A percentile compares a stretch with the other conserved stretches of the same genome.
Evolutionary conservation across 345 rosid species (phyloP).

Genomic region (Sisymbrium irio): DNA sequence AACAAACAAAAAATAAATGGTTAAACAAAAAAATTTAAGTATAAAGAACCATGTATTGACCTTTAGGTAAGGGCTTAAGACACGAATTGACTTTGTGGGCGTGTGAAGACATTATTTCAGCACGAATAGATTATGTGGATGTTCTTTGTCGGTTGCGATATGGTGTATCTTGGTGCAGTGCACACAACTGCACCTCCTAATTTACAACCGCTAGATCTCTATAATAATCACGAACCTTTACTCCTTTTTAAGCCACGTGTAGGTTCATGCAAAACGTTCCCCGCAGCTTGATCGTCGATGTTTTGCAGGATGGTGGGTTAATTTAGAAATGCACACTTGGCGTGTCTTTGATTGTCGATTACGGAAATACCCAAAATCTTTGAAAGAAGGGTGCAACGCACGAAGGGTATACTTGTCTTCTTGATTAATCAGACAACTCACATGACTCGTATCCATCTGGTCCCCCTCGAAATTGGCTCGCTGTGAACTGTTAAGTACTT

Average conservation of each 20-base stretch:
- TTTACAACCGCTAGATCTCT: conserved; percentile 3
- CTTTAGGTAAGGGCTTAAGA: conserved; percentile 29
- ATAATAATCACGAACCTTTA: background rate
- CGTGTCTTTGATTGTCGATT: background rate
- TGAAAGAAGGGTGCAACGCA: background rate
- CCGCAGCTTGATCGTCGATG: background rate
- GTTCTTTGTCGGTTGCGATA: background rate
- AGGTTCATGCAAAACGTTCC: background rate
- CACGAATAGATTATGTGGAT: conserved; percentile 8
- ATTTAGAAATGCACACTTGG: conserved; percentile 18
- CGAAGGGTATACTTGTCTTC: conserved; percentile 7
- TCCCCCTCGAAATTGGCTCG: background rate
- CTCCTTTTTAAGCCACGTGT: conserved; percentile 4
- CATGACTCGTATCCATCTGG: conserved; percentile 11
- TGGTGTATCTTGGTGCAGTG: background rate
- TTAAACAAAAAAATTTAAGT: background rate
- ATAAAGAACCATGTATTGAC: conserved; percentile 10
- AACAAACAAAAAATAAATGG: background rate
- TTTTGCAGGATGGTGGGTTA: conserved; percentile 10
- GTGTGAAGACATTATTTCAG: conserved; percentile 18
- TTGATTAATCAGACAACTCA: background rate
- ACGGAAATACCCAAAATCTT: background rate
- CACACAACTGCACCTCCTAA: background rate
- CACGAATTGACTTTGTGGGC: conserved; percentile 18
- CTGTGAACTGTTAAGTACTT: background rate